Evolutionary conservation across 2,329 filamentous ascomycete species (phyloP), one percentile per base, ranked within the genome.

Genomic region (Scytalidium sp.): DNA sequence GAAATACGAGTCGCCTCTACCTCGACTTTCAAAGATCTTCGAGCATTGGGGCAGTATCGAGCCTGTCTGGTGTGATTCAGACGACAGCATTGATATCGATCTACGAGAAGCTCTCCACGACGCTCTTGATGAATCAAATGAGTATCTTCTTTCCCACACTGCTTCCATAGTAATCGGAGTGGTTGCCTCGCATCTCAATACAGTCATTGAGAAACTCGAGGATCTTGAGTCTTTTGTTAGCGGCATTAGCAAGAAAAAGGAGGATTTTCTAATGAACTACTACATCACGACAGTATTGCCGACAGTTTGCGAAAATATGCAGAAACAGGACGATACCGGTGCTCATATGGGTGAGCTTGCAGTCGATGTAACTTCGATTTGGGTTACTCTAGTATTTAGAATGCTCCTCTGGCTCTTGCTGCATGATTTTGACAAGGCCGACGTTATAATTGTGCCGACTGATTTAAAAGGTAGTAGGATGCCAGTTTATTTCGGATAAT

Each of bases 381-480:
- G 78, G 78, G 77, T 75, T 55, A 75, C 73, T 7, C 64, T 82
- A 17, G 69, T 81, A 3, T 78, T 81, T 53, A 66, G 78, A 21
- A 82, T 81, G 79, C 67, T 81, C 20, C 81, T 78, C 59, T 81
- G 78, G 80, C 62, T 81, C 46, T 69, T 77, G 64, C 63, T 82
- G 52, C 78, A 83, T 56, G 76, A 82, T 56, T 81, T 82, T 46
- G 68, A 79, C 60, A 77, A 75, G 58, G 68, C 72, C 51, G 79
- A 82, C 49, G 67, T 75, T 9, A 76, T 80, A 60, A 61, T 77
- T 2, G 66, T 73, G 41, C 78, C 79, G 62, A 77, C 75, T 51
- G 77, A 81, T 63, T 63, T 81, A 3, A 57, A 75, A 27, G 78
- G 77, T 2, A 81, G 74, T 54, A 71, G 79, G 3, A 70, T 82